These are phyloP conservation scores for Globisporangium apiculatum DNA, from an alignment of 352 stramenopile species.

Conservation along the genomic window DNA sequence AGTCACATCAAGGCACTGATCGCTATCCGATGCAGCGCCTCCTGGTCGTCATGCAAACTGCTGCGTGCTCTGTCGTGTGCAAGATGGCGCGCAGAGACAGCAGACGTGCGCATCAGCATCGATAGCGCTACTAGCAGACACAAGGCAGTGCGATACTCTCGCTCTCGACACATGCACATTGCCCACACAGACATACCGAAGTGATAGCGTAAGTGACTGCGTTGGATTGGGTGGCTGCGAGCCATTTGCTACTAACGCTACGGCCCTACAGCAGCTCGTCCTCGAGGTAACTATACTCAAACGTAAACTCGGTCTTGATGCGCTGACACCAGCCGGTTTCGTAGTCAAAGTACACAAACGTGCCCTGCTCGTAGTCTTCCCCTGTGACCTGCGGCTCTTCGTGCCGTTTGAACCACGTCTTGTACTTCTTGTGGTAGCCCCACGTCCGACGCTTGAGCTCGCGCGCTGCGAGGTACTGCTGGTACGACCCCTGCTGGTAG, in stretches of 20 bases:
- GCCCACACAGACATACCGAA: no score
- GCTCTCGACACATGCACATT: no score
- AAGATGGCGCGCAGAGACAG: no score
- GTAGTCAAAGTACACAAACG: constrained; percentile 99
- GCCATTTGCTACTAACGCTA: not conserved
- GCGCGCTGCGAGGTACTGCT: constrained; percentile 97
- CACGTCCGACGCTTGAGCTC: constrained; percentile 98
- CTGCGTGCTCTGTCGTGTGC: no score
- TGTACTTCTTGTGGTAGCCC: constrained; percentile 99
- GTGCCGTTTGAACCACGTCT: constrained; percentile 99
- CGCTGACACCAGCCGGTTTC: constrained; percentile 98
- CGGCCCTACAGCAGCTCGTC: constrained; percentile 62
- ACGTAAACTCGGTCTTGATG: constrained; percentile 99
- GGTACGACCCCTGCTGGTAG: constrained; percentile 98
- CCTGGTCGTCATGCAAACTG: no score
- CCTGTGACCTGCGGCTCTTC: constrained; percentile 95
- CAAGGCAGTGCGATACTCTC: no score
- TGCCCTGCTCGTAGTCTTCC: constrained; percentile 99
- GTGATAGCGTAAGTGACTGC: no score
- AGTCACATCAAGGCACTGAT: no score
- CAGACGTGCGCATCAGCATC: no score
- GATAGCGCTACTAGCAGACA: no score
- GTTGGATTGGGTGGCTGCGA: no score
- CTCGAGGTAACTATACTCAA: constrained; percentile 98
- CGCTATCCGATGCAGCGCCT: no score